Conservation (phyloP, 225 moss, liverwort and hornwort species). For the Physcomitrium patens region DNA sequence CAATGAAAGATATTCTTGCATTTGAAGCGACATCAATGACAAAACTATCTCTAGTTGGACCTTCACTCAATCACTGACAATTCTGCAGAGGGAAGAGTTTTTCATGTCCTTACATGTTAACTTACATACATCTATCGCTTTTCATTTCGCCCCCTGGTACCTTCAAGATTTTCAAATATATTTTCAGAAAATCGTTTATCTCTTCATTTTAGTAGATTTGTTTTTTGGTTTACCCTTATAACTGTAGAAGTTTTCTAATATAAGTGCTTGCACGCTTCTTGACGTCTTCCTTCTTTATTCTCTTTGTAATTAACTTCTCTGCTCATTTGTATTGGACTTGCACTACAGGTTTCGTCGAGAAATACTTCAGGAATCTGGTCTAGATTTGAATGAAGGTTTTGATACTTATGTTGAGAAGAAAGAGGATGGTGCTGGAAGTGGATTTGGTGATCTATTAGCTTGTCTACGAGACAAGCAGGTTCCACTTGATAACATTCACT, state of each 20-base stretch:
- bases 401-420: slow-evolving; percentile 90
- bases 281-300: neutral
- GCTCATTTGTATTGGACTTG: slow-evolving; percentile 26
- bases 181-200: neutral
- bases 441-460: slow-evolving; percentile 89
- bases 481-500: slow-evolving; percentile 92
- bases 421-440: slow-evolving; percentile 78
- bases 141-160: neutral
- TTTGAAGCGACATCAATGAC: neutral
- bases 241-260: neutral
- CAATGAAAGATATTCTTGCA: neutral
- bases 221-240: neutral
- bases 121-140: neutral
- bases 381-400: slow-evolving; percentile 92
- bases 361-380: slow-evolving; percentile 64
- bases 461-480: slow-evolving; percentile 88
- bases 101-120: neutral
- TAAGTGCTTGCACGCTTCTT: neutral
- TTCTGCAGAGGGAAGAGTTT: neutral
- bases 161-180: neutral
- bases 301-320: neutral
- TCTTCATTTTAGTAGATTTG: neutral
- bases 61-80: too few species aligned
- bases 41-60: neutral
- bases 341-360: slow-evolving; percentile 78